Percentiles rank a stretch among this genome's conserved stretches.
phyloP scores from a whole-genome alignment of 805 yeast genomes.

The Pichia cabralensis region DNA sequence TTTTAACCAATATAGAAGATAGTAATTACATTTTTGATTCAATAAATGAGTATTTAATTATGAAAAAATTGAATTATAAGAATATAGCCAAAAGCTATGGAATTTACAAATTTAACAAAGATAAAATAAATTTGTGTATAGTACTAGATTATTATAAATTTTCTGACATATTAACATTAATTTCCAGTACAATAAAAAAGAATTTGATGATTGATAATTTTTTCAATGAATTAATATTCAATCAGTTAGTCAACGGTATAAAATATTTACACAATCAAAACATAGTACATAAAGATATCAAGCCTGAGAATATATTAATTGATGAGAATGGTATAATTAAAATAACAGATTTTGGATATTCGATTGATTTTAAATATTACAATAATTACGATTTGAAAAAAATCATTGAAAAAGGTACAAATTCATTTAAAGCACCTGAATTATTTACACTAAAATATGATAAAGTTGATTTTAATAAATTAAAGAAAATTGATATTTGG shows the following conservation, averaged over 20 bases:
- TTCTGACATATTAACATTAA: conserved; percentile 38
- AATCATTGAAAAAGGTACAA: conserved; percentile 35
- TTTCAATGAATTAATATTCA: conserved; percentile 36
- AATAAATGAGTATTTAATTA: conserved; percentile 21
- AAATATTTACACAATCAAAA: conserved; percentile 32
- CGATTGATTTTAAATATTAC: conserved; percentile 26
- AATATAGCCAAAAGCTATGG: conserved; percentile 11
- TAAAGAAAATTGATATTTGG: conserved; percentile 40
- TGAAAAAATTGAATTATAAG: conserved; percentile 11
- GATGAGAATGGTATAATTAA: conserved; percentile 35
- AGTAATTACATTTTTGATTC: conserved; percentile 12
- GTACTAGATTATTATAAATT: conserved; percentile 33
- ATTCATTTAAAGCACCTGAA: conserved; percentile 48
- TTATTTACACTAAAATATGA: conserved; percentile 16
- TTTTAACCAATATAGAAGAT: too few species aligned
- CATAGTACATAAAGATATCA: conserved; percentile 42
- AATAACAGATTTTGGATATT: conserved; percentile 43
- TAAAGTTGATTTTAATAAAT: conserved; percentile 15
- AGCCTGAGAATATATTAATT: conserved; percentile 44
- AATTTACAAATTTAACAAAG: conserved; percentile 3
- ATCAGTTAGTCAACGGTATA: conserved; percentile 44
- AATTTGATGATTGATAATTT: conserved; percentile 25
- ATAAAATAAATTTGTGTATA: conserved; percentile 18
- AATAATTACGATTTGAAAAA: conserved; percentile 13
- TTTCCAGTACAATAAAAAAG: conserved; percentile 30